These are phyloP conservation scores for Picea glauca DNA, from an alignment of 75 land plant species.

Conservation along the genomic window DNA sequence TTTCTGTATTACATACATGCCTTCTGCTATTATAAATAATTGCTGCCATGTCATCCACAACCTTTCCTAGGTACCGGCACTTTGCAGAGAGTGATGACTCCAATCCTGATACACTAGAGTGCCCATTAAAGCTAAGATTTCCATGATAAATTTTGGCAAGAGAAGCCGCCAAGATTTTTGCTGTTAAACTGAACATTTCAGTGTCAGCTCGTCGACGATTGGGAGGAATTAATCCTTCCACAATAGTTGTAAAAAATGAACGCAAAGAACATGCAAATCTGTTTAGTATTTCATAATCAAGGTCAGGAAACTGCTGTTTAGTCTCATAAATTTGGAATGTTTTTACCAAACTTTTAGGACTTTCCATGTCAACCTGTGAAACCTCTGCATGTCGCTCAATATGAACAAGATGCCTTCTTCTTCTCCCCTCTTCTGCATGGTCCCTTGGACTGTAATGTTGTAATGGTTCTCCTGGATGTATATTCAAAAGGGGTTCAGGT, in stretches of 20 bases:
- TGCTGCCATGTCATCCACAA: conserved; percentile 35
- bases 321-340: conserved; percentile 17
- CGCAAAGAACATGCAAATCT: conserved; percentile 29
- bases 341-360: conserved; percentile 16
- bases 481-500: conserved; percentile 7
- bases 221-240: conserved; percentile 38
- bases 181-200: conserved; percentile 27
- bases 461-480: conserved; percentile 15
- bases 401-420: conserved; percentile 9
- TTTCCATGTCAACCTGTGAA: conserved; percentile 24
- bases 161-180: conserved; percentile 28
- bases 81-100: conserved; percentile 21
- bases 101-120: conserved; percentile 4
- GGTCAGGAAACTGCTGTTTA: conserved; percentile 31
- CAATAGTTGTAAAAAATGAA: conserved; percentile 32
- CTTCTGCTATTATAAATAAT: conserved; percentile 39
- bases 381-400: conserved; percentile 14
- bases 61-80: conserved; percentile 38
- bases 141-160: conserved; percentile 33
- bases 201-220: conserved; percentile 40
- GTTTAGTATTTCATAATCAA: conserved; percentile 34
- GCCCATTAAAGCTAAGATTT: conserved; percentile 26
- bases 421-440: conserved; percentile 8
- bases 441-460: conserved; percentile 14
- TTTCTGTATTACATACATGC: conserved; percentile 24